These are phyloP conservation scores for Rehmannia glutinosa DNA, from an alignment of 257 asterid genomes.

Conservation along the genomic window DNA sequence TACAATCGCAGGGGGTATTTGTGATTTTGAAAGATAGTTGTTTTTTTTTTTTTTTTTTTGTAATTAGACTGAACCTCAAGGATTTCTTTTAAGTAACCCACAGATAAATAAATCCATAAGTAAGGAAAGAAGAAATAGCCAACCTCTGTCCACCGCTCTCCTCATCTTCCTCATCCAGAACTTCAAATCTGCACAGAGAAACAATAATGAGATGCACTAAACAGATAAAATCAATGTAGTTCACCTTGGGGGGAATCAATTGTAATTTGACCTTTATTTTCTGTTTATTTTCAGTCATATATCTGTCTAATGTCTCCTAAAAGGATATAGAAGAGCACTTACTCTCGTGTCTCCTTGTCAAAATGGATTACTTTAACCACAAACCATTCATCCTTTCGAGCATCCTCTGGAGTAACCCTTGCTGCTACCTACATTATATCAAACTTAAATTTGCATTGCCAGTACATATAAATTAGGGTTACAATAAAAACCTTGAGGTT, in stretches of 20 bases:
- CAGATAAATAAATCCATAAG: background rate
- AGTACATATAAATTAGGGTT: background rate
- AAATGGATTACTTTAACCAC: constrained; percentile 67
- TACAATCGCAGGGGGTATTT: no score
- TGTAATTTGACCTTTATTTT: background rate
- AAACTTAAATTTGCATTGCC: background rate
- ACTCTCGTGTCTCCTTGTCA: constrained; percentile 65
- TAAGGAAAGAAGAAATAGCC: background rate
- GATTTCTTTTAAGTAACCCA: no score
- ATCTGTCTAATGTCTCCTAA: background rate
- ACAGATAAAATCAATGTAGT: background rate
- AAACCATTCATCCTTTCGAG: constrained; percentile 65
- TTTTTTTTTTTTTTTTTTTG: no score
- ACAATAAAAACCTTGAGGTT: no score
- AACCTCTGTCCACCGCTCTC: constrained; percentile 65
- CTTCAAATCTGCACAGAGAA: constrained; percentile 50
- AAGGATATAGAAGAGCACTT: constrained; percentile 18
- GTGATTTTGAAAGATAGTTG: no score
- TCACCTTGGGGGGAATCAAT: background rate
- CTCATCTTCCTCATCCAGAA: constrained; percentile 75
- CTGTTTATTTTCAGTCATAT: background rate
- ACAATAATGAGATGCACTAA: background rate
- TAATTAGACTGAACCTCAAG: no score
- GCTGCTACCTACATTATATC: constrained; percentile 50
- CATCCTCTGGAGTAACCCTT: constrained; percentile 60